Conservation (phyloP, 208 protist genomes). For the Porcisia deanei region DNA sequence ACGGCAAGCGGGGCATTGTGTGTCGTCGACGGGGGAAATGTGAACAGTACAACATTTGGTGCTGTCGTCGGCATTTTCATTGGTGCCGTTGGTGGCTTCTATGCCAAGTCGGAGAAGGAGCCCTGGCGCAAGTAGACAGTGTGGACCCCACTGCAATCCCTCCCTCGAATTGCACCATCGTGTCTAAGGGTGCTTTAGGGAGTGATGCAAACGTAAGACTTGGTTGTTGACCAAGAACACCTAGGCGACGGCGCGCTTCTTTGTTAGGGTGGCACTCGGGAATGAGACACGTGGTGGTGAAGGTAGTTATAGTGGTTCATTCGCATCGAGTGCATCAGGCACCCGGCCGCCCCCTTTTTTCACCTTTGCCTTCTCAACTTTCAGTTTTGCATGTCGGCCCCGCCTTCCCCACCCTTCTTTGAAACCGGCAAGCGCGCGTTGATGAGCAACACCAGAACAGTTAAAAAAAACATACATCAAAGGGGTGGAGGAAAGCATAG, state of each 20-base stretch:
- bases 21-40: slow-evolving; percentile 78
- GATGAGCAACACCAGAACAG: background rate
- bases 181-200: background rate
- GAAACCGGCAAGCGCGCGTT: background rate
- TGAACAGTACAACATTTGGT: slow-evolving; percentile 76
- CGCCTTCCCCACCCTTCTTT: background rate
- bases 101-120: slow-evolving; percentile 87
- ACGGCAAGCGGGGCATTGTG: slow-evolving; percentile 64
- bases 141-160: background rate
- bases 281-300: background rate
- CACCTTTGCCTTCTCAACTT: background rate
- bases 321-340: background rate
- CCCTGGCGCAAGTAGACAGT: slow-evolving; percentile 82
- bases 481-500: no score
- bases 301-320: no score
- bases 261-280: background rate
- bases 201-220: background rate
- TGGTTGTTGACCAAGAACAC: background rate
- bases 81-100: slow-evolving; percentile 83
- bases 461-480: background rate
- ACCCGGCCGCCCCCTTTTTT: background rate
- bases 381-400: background rate
- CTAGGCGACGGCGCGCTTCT: background rate
- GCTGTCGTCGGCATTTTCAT: slow-evolving; percentile 78
- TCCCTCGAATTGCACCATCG: background rate